phyloP scores from a whole-genome alignment of 1,284 basidiomycete genomes.

The Psilocybe mexicana region DNA sequence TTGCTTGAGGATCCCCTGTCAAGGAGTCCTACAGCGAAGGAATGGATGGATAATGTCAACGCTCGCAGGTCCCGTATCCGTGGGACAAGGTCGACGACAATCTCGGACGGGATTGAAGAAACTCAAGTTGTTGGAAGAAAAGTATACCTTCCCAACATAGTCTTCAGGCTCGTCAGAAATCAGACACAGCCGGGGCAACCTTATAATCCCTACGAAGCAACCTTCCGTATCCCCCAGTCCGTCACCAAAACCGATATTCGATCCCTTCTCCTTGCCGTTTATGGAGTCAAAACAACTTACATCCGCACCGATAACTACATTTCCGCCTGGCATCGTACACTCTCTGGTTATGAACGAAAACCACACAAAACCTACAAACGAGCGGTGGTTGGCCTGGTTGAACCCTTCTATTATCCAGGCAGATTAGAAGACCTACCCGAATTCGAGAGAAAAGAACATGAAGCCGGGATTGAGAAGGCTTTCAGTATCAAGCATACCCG shows the following conservation, averaged over 20 bases:
- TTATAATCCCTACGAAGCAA: slow-evolving; percentile 94
- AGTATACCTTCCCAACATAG: slow-evolving; percentile 87
- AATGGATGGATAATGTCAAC: slow-evolving; percentile 61
- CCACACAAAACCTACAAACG: slow-evolving; percentile 75
- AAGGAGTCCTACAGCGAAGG: slow-evolving; percentile 42
- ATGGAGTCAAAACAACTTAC: slow-evolving; percentile 88
- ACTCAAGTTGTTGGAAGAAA: slow-evolving; percentile 72
- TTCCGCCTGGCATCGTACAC: slow-evolving; percentile 42
- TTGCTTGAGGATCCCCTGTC: slow-evolving; percentile 44
- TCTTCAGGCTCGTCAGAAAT: slow-evolving; percentile 85
- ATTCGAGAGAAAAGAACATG: slow-evolving; percentile 51
- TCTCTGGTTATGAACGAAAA: slow-evolving; percentile 31
- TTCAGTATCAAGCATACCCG: slow-evolving; percentile 51
- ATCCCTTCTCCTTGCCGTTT: slow-evolving; percentile 81
- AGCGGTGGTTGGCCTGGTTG: slow-evolving; percentile 83
- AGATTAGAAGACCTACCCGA: slow-evolving; percentile 74
- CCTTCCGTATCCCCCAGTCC: slow-evolving; percentile 84
- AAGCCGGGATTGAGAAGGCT: slow-evolving; percentile 60
- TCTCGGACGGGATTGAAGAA: slow-evolving; percentile 40
- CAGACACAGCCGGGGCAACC: slow-evolving; percentile 73
- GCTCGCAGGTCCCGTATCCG: slow-evolving; percentile 62
- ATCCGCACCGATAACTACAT: slow-evolving; percentile 91
- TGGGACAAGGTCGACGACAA: slow-evolving; percentile 48
- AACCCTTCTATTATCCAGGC: slow-evolving; percentile 90
- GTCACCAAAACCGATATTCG: slow-evolving; percentile 92